Conservation (phyloP, 352 stramenopile species). For the Globisporangium alternatum region DNA sequence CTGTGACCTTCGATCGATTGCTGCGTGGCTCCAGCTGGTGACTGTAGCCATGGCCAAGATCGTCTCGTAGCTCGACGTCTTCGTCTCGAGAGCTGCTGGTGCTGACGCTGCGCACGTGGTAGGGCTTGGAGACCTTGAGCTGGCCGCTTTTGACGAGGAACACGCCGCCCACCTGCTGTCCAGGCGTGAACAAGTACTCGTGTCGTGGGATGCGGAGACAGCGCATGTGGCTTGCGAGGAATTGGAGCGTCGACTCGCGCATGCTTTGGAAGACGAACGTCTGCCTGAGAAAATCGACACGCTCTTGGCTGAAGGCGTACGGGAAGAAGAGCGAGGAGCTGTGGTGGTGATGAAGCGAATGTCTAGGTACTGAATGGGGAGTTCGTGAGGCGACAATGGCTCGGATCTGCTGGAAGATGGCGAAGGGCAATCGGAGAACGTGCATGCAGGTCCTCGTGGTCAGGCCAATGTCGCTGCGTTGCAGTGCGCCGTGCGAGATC, state of each 20-base stretch:
- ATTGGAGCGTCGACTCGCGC: not conserved
- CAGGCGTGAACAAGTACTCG: slow-evolving; percentile 4
- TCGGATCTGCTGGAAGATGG: slow-evolving; percentile 30
- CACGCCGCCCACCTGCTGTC: not conserved
- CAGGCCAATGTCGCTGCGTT: slow-evolving; percentile 50
- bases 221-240: slow-evolving; percentile 2
- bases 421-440: slow-evolving; percentile 35
- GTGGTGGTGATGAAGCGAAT: not conserved
- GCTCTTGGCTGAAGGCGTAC: slow-evolving; percentile 7
- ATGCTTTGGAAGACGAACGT: slow-evolving; percentile 5
- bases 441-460: slow-evolving; percentile 31
- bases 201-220: not conserved
- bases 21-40: not conserved
- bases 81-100: not conserved
- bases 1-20: not conserved
- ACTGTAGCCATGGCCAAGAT: not conserved
- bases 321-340: slow-evolving; percentile 16
- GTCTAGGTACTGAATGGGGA: not conserved
- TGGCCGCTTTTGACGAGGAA: slow-evolving; percentile 5
- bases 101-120: not conserved
- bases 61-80: not conserved
- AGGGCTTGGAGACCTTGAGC: not conserved
- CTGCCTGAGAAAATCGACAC: not conserved
- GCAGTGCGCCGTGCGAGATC: slow-evolving; percentile 32
- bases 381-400: not conserved